Base-by-base conservation (phyloP, 805 yeast genomes). In the Cyberlindnera mississippiensis region DNA sequence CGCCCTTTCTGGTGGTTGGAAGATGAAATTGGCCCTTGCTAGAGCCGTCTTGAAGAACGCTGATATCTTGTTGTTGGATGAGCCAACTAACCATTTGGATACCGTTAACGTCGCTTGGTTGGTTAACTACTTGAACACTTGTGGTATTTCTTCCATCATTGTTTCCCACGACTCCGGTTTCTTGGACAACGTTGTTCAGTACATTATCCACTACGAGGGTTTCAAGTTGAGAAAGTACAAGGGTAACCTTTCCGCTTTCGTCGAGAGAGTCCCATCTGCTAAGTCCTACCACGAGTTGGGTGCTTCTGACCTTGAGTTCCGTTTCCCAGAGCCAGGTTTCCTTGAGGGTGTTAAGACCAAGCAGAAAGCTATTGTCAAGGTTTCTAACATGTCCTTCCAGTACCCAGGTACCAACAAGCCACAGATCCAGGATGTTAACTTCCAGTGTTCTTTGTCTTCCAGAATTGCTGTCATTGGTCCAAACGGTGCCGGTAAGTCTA, bases 381-480 rank as follows among this genome's bases (percentile, higher is more conserved):
- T 93, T 57, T 75, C 87, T 52, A 80, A 86, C 80, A 90, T 93
- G 96, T 68, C 95, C 61, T 93, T 93, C 97, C 98, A 91, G 82
- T 93, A 93, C 78, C 96, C 96, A 72, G 99, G 99, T 80, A 91
- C 99, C 57, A 47, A 85, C 59, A 89, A 86, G 76, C 99, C 99
- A 63, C 99, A 93, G 80, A 77, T 93, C 61, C 50, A 67, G 46
- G 89, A 86, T 74, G 82, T 93, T 60, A 82, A 83, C 72, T 93
- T 93, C 97, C 98, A 93, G 80, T 89, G 96, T 81, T 93, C 99
- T 54, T 79, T 93, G 67, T 91, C 98, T 51, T 91, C 99, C 36
- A 91, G 99, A 85, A 93, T 93, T 86, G 99, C 99, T 61, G 98
- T 93, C 69, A 91, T 93, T 78, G 99, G 99, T 74, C 99, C 99